Conservation (phyloP, 1,284 basidiomycete species). For the Ganoderma boninense region DNA sequence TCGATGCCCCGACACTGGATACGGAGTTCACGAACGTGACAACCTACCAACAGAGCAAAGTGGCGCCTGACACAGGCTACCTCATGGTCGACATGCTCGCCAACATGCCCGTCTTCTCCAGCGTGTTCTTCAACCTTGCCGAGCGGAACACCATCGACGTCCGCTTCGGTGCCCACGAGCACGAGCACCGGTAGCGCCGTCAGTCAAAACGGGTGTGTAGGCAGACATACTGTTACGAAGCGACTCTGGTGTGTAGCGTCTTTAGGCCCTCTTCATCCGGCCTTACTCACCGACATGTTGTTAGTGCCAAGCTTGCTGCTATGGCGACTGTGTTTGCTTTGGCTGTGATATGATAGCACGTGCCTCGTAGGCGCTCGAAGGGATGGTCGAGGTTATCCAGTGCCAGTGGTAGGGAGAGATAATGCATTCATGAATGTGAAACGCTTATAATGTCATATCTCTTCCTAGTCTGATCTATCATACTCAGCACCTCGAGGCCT, state of each 20-base stretch:
- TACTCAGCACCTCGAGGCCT: neutral
- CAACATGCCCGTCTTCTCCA: neutral
- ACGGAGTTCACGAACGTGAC: constrained; percentile 12
- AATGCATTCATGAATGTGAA: neutral
- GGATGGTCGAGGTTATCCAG: neutral
- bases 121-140: neutral
- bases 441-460: neutral
- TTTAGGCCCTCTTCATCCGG: neutral
- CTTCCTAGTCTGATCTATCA: neutral
- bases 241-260: neutral
- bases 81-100: constrained; percentile 8
- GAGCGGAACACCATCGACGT: neutral
- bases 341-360: neutral
- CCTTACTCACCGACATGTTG: neutral
- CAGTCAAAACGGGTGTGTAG: neutral
- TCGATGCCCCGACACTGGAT: constrained; percentile 19
- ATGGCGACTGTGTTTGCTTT: neutral
- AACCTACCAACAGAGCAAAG: neutral
- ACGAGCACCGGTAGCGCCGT: neutral
- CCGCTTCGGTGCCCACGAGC: neutral
- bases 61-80: neutral
- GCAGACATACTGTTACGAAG: neutral
- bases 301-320: neutral
- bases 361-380: neutral
- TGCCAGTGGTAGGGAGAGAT: neutral